Evolutionary conservation across 371 early-diverging fungal genomes (phyloP).

Genomic region (Mucor velutinosus): DNA sequence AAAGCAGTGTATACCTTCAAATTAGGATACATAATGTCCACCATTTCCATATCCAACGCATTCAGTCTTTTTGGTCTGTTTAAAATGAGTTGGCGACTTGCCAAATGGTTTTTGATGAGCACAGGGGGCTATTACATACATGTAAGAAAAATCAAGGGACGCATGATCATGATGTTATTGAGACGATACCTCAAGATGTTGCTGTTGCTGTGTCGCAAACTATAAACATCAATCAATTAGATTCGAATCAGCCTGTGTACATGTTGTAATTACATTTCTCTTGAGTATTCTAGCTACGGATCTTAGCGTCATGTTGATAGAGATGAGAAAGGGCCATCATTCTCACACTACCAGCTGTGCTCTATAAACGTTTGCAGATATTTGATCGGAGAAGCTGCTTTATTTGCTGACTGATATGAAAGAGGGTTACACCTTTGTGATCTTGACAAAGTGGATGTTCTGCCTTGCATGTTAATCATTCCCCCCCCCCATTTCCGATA

Average conservation of each 20-base stretch:
- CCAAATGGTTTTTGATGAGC: constrained; percentile 6
- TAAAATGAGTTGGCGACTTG: constrained; percentile 65
- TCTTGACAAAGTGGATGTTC: not conserved
- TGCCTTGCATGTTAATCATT: not conserved
- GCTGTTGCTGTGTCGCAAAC: not conserved
- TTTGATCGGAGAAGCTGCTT: not conserved
- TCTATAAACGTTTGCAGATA: not conserved
- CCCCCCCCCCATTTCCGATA: not conserved
- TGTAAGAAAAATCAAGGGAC: not conserved
- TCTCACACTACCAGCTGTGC: not conserved
- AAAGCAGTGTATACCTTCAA: constrained; percentile 54
- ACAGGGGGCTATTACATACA: constrained; percentile 12
- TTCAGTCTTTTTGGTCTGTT: constrained; percentile 87
- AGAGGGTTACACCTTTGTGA: not conserved
- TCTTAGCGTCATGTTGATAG: not conserved
- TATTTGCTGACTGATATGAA: not conserved
- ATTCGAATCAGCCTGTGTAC: not conserved
- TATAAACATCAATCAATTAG: not conserved
- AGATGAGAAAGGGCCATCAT: not conserved
- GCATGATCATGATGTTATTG: not conserved
- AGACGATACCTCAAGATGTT: not conserved
- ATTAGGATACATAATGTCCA: constrained; percentile 74
- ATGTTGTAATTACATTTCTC: not conserved
- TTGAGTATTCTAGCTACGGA: not conserved
- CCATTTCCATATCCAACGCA: constrained; percentile 85